Evolutionary conservation across 192 early-diverging fungal genomes (phyloP), one percentile per base, ranked within the genome.

Genomic region (Rhizoclosmatium sp.): DNA sequence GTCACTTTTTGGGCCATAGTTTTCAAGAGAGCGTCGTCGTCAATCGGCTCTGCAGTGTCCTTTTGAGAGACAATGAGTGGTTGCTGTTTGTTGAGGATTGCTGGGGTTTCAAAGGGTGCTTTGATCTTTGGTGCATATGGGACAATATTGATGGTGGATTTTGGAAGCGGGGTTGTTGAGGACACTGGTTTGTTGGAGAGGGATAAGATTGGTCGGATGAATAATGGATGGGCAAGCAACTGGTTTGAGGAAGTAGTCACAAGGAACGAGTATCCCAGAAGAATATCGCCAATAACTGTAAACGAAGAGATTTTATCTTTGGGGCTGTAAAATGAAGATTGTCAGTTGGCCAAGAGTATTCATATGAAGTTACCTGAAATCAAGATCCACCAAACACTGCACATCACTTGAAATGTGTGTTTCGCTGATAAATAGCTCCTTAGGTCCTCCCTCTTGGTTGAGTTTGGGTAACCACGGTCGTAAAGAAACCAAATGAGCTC

Each of bases 251-350:
- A 14, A 16, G 75, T 76, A 10, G 23, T 76, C 21, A 46, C 12
- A 42, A 76, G 19, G 41, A 47, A 76, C 12, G 62, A 31, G 47
- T 76, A 76, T 10, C 75, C 75, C 47, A 76, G 19, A 10, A 76
- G 47, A 56, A 66, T 44, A 41, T 67, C 65, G 44, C 49, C 49
- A n/a, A 76, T 47, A n/a, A 76, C 60, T 12, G 46, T 42, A 66
- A 76, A 76, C 7, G 60, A 62, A n/a, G 54, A 56, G 9, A 56
- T n/a, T 56, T 0, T n/a, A 14, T 56, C 54, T 9, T 56, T 9
- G 54, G 19, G 10, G 10, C 54, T 56, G 54, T 56, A n/a, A 56
- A n/a, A 56, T 14, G 10, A 56, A 56, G 10, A 56, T 56, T 40
- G 60, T 62, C 60, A 62, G 60, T 7, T 31, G 7, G 10, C 7